Conservation (phyloP, 139 green algal genomes). For the Pleodorina starrii region DNA sequence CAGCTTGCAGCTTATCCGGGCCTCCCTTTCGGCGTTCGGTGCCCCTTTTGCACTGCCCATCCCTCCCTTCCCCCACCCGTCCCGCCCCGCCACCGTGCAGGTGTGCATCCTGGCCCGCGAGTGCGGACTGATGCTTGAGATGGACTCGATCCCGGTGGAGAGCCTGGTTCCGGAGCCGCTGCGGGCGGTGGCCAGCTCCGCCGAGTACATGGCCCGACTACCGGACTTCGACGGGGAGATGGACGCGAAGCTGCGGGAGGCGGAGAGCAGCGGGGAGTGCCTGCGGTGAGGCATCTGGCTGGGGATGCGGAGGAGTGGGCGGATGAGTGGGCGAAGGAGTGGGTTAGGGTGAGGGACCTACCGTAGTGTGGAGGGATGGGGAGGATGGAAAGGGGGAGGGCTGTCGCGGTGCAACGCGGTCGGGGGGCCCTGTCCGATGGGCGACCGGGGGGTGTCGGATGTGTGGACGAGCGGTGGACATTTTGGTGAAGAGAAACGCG, state of each 20-base stretch:
- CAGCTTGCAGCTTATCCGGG: neutral
- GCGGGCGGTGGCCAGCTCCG: constrained; percentile 30
- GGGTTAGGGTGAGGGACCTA: too few relatives aligned
- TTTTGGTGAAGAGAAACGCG: too few relatives aligned
- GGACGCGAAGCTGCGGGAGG: constrained; percentile 73
- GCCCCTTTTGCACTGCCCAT: neutral
- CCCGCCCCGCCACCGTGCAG: neutral
- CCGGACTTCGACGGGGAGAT: constrained; percentile 90
- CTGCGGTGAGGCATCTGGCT: constrained; percentile 71
- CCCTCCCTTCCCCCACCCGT: neutral
- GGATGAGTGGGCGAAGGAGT: too few relatives aligned
- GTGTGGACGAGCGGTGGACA: too few relatives aligned
- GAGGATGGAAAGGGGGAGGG: too few relatives aligned
- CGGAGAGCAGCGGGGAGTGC: constrained; percentile 87
- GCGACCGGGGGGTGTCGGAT: too few relatives aligned
- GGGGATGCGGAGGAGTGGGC: neutral
- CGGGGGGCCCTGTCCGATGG: too few relatives aligned
- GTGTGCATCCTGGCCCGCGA: constrained; percentile 88
- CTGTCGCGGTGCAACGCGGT: too few relatives aligned
- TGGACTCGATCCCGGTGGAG: constrained; percentile 83
- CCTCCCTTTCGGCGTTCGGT: neutral
- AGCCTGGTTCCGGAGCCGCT: constrained; percentile 88
- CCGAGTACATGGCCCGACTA: constrained; percentile 85
- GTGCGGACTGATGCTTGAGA: constrained; percentile 83
- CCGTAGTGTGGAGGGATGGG: too few relatives aligned